Conservation (phyloP, 23 red algal species). For the Gracilaria caudata region DNA sequence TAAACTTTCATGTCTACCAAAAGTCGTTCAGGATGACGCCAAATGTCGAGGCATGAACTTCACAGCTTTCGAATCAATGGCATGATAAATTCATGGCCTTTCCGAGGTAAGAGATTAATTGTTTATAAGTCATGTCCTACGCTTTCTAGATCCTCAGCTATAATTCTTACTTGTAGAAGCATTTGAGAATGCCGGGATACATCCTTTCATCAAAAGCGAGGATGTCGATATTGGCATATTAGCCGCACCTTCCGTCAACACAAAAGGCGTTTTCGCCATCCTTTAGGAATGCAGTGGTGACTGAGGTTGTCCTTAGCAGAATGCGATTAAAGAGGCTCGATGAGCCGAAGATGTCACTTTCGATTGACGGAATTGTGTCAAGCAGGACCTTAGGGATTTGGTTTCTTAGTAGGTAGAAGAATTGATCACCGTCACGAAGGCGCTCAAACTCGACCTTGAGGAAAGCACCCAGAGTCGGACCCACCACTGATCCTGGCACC, state of each 20-base stretch:
- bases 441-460: conserved; percentile 51
- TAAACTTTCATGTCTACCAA: no score
- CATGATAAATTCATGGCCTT: no score
- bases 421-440: conserved; percentile 64
- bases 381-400: not conserved
- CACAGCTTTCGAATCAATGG: no score
- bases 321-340: conserved; percentile 1
- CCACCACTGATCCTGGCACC: conserved; percentile 39
- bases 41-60: no score
- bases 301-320: not conserved
- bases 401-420: conserved; percentile 56
- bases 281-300: not conserved
- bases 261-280: conserved; percentile 9
- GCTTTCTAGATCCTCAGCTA: no score
- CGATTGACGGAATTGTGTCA: not conserved
- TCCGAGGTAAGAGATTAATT: no score
- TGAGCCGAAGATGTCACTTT: conserved; percentile 7
- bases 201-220: not conserved
- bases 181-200: no score
- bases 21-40: no score
- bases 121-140: no score
- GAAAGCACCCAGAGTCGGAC: conserved; percentile 36
- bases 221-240: not conserved
- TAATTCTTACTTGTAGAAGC: no score
- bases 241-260: not conserved